These are phyloP conservation scores for Pseudogymnoascus sp. DNA, from an alignment of 2,329 filamentous ascomycete species.

Conservation along the genomic window DNA sequence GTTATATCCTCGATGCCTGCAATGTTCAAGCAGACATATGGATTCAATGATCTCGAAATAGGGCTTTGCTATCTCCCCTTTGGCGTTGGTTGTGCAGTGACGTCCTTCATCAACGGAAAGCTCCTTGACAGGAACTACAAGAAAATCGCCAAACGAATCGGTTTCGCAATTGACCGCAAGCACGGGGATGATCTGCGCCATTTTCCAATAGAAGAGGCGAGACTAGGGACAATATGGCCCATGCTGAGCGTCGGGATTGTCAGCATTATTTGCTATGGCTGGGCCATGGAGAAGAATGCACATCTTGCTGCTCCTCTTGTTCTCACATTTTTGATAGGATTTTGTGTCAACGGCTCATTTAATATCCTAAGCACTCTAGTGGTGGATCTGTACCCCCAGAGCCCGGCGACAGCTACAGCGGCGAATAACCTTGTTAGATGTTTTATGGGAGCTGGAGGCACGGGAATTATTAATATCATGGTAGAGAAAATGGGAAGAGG, in stretches of 20 bases:
- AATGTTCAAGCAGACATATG: constrained; percentile 41
- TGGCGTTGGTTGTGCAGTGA: constrained; percentile 13
- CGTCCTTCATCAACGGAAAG: constrained; percentile 48
- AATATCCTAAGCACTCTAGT: constrained; percentile 36
- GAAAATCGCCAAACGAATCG: constrained; percentile 55
- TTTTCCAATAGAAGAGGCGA: constrained; percentile 34
- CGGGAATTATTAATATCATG: constrained; percentile 14
- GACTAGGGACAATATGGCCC: constrained; percentile 49
- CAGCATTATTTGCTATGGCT: constrained; percentile 51
- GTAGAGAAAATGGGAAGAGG: constrained; percentile 16
- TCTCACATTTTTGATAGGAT: constrained; percentile 50
- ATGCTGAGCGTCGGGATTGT: constrained; percentile 49
- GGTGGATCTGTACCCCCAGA: constrained; percentile 14
- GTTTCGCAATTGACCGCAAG: constrained; percentile 44
- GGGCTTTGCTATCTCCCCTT: constrained; percentile 23
- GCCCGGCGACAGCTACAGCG: constrained; percentile 13
- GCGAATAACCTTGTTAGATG: constrained; percentile 14
- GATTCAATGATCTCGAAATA: constrained; percentile 32
- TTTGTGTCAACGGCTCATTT: constrained; percentile 56
- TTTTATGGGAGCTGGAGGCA: constrained; percentile 9
- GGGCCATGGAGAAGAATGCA: constrained; percentile 47
- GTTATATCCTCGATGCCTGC: constrained; percentile 47
- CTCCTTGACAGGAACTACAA: constrained; percentile 63
- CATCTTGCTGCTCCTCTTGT: constrained; percentile 51
- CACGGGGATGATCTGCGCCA: constrained; percentile 42